phyloP scores from a whole-genome alignment of 2,329 filamentous ascomycete species.

The Cyanodermella asteris region DNA sequence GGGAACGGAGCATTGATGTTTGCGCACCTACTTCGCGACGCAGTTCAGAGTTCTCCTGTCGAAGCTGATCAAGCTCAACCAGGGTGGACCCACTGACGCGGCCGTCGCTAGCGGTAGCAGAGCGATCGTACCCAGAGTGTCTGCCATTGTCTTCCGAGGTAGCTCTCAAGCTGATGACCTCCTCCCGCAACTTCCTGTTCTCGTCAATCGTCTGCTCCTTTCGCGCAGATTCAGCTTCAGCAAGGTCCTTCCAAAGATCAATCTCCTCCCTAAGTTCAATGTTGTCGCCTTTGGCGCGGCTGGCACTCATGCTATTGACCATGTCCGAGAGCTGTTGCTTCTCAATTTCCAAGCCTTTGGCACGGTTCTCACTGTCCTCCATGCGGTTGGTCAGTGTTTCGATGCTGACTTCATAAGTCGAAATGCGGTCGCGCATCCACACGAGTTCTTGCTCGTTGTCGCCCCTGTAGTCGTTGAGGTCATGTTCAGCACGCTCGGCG shows the following conservation, averaged over 20 bases:
- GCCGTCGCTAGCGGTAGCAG: constrained; percentile 40
- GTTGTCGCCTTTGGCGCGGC: constrained; percentile 23
- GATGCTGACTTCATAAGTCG: constrained; percentile 64
- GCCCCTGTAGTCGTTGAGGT: too few species aligned
- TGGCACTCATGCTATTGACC: constrained; percentile 37
- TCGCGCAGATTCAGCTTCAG: constrained; percentile 75
- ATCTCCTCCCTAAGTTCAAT: constrained; percentile 16
- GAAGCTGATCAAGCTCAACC: constrained; percentile 56
- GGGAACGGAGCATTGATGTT: constrained; percentile 89
- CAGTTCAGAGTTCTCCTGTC: constrained; percentile 80
- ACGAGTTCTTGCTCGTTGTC: constrained; percentile 78
- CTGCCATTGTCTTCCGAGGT: constrained; percentile 17
- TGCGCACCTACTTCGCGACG: constrained; percentile 85
- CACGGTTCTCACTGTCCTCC: too few species aligned
- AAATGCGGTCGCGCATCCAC: constrained; percentile 65
- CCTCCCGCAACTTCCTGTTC: too few species aligned
- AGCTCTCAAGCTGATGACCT: too few species aligned
- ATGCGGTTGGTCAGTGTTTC: too few species aligned
- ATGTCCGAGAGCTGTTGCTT: constrained; percentile 71
- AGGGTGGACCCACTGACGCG: too few species aligned
- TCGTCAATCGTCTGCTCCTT: constrained; percentile 84
- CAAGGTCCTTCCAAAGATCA: constrained; percentile 57
- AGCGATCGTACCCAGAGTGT: constrained; percentile 25
- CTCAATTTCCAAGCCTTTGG: constrained; percentile 65
- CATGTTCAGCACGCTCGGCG: constrained; percentile 20